Evolutionary conservation across 2,329 filamentous ascomycete genomes (phyloP).

Genomic region (Pestalotiopsis fici): DNA sequence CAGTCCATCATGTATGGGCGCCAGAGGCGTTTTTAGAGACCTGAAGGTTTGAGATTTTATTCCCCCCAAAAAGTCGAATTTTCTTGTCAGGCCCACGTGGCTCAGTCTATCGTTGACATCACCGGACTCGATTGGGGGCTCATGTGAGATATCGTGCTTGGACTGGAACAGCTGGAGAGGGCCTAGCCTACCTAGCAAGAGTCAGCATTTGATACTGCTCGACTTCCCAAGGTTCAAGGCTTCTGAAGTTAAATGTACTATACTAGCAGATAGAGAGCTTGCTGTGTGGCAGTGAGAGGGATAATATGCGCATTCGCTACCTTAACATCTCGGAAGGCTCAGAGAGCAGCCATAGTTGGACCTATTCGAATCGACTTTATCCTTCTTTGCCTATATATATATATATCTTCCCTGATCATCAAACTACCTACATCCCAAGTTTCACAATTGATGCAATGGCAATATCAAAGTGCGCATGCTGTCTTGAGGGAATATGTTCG

Average conservation of each 20-base stretch:
- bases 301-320: constrained; percentile 9
- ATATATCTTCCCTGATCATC: background rate
- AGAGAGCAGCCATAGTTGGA: background rate
- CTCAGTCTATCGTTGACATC: constrained; percentile 10
- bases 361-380: background rate
- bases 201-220: background rate
- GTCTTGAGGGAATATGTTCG: background rate
- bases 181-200: background rate
- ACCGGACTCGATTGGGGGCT: background rate
- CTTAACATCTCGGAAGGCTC: constrained; percentile 3
- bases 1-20: background rate
- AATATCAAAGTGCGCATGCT: background rate
- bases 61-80: constrained; percentile 7
- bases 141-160: background rate
- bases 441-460: background rate
- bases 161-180: background rate
- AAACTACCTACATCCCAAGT: background rate
- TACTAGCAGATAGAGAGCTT: constrained; percentile 6
- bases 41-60: background rate
- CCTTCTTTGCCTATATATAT: constrained; percentile 5
- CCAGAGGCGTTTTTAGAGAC: constrained; percentile 7
- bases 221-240: background rate
- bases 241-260: background rate
- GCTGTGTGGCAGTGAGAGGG: background rate
- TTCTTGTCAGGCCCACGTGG: background rate